Evolutionary conservation across 108 stramenopile species (phyloP).

Genomic region (Aureococcus anophagefferens): DNA sequence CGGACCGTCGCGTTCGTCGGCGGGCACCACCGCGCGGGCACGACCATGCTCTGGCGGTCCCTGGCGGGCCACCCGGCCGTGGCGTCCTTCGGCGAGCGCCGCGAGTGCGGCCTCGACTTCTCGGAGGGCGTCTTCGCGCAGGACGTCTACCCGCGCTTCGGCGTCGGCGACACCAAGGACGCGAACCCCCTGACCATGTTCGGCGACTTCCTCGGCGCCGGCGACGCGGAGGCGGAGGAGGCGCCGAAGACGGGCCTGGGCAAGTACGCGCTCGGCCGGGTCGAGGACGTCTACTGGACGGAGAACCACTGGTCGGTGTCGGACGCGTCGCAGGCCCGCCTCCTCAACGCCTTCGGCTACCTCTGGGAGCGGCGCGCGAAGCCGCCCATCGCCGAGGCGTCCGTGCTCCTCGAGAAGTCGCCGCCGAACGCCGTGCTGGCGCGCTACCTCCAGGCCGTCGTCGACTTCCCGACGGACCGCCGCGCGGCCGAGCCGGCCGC

Average conservation of each 20-base stretch:
- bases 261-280: conserved; percentile 9
- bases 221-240: no score
- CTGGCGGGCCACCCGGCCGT: conserved; percentile 17
- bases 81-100: conserved; percentile 8
- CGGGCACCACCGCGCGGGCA: conserved; percentile 13
- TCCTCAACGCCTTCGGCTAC: neutral
- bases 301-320: neutral
- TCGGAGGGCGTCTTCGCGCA: conserved; percentile 20
- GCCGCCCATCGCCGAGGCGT: neutral
- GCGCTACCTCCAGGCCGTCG: conserved; percentile 18
- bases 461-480: conserved; percentile 5
- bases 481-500: neutral
- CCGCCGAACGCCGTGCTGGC: conserved; percentile 19
- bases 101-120: conserved; percentile 14
- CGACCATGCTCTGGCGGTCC: conserved; percentile 15
- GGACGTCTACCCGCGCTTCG: conserved; percentile 21
- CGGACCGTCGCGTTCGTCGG: neutral
- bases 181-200: no score
- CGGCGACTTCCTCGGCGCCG: no score
- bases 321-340: neutral
- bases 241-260: conserved; percentile 15
- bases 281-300: conserved; percentile 18
- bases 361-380: conserved; percentile 8
- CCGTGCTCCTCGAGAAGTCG: conserved; percentile 23
- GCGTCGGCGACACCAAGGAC: neutral